Evolutionary conservation across 1,139 yeast genomes (phyloP), one percentile per base, ranked within the genome.

Genomic region (Wickerhamiella pararugosa): DNA sequence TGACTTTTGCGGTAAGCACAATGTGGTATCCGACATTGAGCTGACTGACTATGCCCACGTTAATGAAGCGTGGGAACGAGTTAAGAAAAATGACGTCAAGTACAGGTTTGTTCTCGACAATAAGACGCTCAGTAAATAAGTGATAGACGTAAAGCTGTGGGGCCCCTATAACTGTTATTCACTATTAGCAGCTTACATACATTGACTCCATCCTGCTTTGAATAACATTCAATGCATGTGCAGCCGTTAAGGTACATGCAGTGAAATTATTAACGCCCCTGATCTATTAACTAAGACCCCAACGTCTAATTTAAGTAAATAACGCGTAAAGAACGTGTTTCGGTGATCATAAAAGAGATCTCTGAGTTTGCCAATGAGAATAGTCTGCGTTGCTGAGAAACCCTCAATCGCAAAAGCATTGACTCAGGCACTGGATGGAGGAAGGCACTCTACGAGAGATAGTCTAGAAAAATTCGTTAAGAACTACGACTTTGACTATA

Each of bases 321-420:
- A 29, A 29, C 9, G 9, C 10, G 32, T n/a, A 29, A 29, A 29
- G 10, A 29, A 29, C 11, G 11, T 6, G 11, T 8, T 11, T 7
- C 9, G 3, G 10, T n/a, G 10, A 4, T 15, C 21, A 4, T 3
- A 15, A 15, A 15, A 29, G 10, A 36, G 28, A 4, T 7, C 5
- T 2, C 3, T 21, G 9, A 21, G 3, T 3, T 4, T 10, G 10
- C 36, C 29, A 27, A 79, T 80, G 86, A 76, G 67, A 55, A 74
- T 92, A 5, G 71, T 92, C 43, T 90, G 97, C 62, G 96, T 92
- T 46, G 98, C 99, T 1, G 99, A 92, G 63, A 92, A 92, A 62
- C 94, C 94, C 44, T 82, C 95, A 2, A 90, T 92, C 42, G 93
- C 97, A 7, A 83, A 79, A 57, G 81, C 86, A 26, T 90, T 92